These are phyloP conservation scores for Sporothrix brasiliensis DNA, from an alignment of 2,329 filamentous ascomycete species.

Conservation along the genomic window DNA sequence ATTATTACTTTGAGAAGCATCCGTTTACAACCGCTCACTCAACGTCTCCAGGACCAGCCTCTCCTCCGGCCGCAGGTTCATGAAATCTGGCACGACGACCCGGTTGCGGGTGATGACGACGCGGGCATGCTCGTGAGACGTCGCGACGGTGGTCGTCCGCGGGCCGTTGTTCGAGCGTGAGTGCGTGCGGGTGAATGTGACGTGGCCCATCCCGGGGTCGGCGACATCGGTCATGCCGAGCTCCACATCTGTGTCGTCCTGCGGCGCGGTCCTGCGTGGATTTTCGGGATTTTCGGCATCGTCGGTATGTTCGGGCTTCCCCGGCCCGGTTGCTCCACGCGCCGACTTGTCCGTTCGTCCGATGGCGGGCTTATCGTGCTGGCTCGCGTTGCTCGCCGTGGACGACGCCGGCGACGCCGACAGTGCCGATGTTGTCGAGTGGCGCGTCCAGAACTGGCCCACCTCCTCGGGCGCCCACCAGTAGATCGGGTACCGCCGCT, in stretches of 20 bases:
- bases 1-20: no score
- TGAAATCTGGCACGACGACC: slow-evolving; percentile 27
- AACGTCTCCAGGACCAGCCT: slow-evolving; percentile 29
- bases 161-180: neutral
- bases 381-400: neutral
- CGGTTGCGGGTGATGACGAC: slow-evolving; percentile 24
- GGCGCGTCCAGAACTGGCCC: slow-evolving; percentile 35
- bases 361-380: neutral
- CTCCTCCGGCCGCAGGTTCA: slow-evolving; percentile 32
- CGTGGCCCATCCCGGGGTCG: slow-evolving; percentile 18
- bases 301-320: neutral
- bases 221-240: neutral
- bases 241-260: no score
- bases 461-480: slow-evolving; percentile 64
- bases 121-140: neutral
- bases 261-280: no score
- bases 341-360: no score
- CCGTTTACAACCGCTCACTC: slow-evolving; percentile 26
- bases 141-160: neutral
- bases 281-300: no score
- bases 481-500: slow-evolving; percentile 67
- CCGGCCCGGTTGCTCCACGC: no score
- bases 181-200: slow-evolving; percentile 11
- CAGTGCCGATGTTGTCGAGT: neutral
- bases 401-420: slow-evolving; percentile 29